A percentile compares a stretch with the other conserved stretches of the same genome.
phyloP scores from a whole-genome alignment of 768 basidiomycete species.

The Trichaptum fuscoviolaceum region DNA sequence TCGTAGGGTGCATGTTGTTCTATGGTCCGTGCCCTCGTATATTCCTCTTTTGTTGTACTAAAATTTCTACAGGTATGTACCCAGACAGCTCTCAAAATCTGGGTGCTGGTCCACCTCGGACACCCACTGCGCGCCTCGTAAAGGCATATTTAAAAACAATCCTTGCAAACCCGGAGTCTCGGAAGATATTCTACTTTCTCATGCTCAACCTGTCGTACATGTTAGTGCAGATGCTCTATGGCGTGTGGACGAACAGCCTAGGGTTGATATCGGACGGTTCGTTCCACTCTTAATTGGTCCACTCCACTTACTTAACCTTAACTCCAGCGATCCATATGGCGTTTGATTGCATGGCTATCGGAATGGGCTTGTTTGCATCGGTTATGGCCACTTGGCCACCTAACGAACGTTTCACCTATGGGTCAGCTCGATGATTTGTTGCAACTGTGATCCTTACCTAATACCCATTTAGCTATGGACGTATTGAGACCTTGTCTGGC shows the following conservation, averaged over 20 bases:
- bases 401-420: slow-evolving; percentile 92
- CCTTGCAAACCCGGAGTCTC: slow-evolving; percentile 84
- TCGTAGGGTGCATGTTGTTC: slow-evolving; percentile 54
- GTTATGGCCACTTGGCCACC: slow-evolving; percentile 99
- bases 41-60: not conserved
- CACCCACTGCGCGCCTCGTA: slow-evolving; percentile 19
- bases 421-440: slow-evolving; percentile 42
- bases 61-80: slow-evolving; percentile 40
- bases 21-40: slow-evolving; percentile 42
- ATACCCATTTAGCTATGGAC: slow-evolving; percentile 61
- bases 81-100: slow-evolving; percentile 41
- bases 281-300: slow-evolving; percentile 19
- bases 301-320: not conserved
- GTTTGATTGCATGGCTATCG: slow-evolving; percentile 97
- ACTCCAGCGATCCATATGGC: slow-evolving; percentile 94
- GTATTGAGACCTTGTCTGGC: slow-evolving; percentile 95
- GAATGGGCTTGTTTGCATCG: slow-evolving; percentile 89
- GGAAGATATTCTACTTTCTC: slow-evolving; percentile 96
- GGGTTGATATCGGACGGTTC: slow-evolving; percentile 95
- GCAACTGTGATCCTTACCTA: slow-evolving; percentile 5
- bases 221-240: slow-evolving; percentile 95
- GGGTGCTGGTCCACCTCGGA: slow-evolving; percentile 33
- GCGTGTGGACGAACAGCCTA: slow-evolving; percentile 95
- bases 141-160: slow-evolving; percentile 66
- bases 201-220: slow-evolving; percentile 93